phyloP scores from a whole-genome alignment of 2,329 filamentous ascomycete genomes.

The Hysterium pulicare region DNA sequence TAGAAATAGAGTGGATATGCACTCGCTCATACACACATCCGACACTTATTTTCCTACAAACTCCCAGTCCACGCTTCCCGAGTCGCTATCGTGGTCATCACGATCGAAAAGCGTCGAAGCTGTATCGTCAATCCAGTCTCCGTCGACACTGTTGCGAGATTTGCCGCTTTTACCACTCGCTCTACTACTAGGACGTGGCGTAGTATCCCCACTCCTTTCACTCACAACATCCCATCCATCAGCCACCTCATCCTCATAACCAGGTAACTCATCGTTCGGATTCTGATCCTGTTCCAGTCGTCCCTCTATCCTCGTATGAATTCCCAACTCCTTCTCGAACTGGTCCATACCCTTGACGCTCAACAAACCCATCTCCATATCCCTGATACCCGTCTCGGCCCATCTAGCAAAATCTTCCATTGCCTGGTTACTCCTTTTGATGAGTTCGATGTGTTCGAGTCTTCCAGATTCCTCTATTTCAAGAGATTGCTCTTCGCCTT shows the following conservation, averaged over 20 bases:
- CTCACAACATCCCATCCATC: constrained; percentile 16
- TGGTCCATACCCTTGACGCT: constrained; percentile 8
- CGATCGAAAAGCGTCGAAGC: constrained; percentile 13
- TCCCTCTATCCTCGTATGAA: too few species aligned
- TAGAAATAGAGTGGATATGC: too few species aligned
- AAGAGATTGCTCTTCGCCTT: background rate
- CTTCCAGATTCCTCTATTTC: too few species aligned
- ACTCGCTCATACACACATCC: too few species aligned
- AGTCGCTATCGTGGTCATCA: background rate
- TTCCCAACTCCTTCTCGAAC: constrained; percentile 13
- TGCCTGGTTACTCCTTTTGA: background rate
- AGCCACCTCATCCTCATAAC: background rate
- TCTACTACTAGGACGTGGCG: too few species aligned
- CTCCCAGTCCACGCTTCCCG: constrained; percentile 6
- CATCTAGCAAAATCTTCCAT: constrained; percentile 2
- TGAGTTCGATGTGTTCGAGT: too few species aligned
- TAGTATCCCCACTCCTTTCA: constrained; percentile 8
- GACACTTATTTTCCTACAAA: background rate
- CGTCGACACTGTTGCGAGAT: constrained; percentile 1
- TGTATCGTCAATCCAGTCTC: constrained; percentile 8
- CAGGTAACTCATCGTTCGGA: too few species aligned
- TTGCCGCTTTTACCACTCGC: too few species aligned
- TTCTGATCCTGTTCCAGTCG: too few species aligned
- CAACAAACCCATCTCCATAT: constrained; percentile 6
- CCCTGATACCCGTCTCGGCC: background rate